These are phyloP conservation scores for Rubus idaeus DNA, from an alignment of 306 rosid genomes.

Conservation along the genomic window DNA sequence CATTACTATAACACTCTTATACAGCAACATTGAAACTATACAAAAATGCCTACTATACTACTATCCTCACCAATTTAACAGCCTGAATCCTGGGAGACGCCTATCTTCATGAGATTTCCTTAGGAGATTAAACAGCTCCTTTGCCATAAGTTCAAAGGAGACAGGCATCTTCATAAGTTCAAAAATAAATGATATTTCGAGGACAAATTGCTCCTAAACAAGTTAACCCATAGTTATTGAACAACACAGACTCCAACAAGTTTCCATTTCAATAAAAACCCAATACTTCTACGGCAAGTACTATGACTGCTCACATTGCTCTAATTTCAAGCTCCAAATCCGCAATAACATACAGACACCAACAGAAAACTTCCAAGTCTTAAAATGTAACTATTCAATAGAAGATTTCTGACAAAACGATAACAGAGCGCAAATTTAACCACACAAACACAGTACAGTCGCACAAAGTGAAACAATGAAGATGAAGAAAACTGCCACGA, in stretches of 20 bases:
- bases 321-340: slow-evolving; percentile 8
- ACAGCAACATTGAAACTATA: slow-evolving; percentile 20
- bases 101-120: slow-evolving; percentile 88
- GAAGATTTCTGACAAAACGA: not conserved
- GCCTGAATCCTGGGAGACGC: slow-evolving; percentile 94
- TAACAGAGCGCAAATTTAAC: not conserved
- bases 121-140: slow-evolving; percentile 84
- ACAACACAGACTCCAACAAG: not conserved
- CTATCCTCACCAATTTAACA: slow-evolving; percentile 70
- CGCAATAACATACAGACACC: not conserved
- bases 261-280: slow-evolving; percentile 4
- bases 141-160: too few species aligned
- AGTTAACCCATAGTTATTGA: not conserved
- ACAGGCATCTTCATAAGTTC: too few species aligned
- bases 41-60: slow-evolving; percentile 17
- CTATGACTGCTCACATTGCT: not conserved
- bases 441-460: not conserved
- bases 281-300: not conserved
- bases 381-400: not conserved
- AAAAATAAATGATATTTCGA: not conserved
- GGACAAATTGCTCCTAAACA: not conserved
- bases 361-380: not conserved
- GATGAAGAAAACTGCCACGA: not conserved
- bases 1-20: slow-evolving; percentile 7
- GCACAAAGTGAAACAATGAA: too few species aligned